Conservation (phyloP, 2,329 filamentous ascomycete genomes). For the Microdochium trichocladiopsis region DNA sequence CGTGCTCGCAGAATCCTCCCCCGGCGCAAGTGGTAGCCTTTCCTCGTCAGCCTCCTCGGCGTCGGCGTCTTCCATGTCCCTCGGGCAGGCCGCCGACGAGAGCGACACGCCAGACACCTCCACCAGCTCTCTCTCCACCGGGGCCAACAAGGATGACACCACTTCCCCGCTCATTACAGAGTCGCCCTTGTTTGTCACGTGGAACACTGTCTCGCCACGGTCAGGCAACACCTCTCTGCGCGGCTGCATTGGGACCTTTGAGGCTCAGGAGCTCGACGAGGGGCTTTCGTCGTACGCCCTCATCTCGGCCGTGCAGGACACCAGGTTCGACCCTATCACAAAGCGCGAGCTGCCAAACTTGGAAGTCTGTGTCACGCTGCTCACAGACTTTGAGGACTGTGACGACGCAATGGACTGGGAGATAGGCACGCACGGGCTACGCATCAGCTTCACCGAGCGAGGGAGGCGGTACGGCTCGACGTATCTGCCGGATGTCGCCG, state of each 20-base stretch:
- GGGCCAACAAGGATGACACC: conserved; percentile 1
- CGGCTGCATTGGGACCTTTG: conserved; percentile 95
- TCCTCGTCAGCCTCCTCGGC: conserved; percentile 16
- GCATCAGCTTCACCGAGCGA: conserved; percentile 74
- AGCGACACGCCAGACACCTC: conserved; percentile 36
- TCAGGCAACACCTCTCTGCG: conserved; percentile 62
- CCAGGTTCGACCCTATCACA: conserved; percentile 51
- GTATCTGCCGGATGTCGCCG: conserved; percentile 85
- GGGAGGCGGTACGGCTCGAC: conserved; percentile 74
- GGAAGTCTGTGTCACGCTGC: conserved; percentile 67
- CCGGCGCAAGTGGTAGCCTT: conserved; percentile 17
- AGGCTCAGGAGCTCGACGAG: conserved; percentile 62
- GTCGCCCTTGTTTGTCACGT: conserved; percentile 86
- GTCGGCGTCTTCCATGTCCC: conserved; percentile 24
- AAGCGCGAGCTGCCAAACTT: conserved; percentile 47
- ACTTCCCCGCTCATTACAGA: conserved; percentile 26
- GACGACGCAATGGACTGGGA: conserved; percentile 75
- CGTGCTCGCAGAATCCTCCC: conserved; percentile 11
- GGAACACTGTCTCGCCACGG: conserved; percentile 65
- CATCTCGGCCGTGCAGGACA: conserved; percentile 64
- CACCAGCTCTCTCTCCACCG: conserved; percentile 28
- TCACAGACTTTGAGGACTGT: conserved; percentile 78
- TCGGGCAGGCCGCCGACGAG: conserved; percentile 11
- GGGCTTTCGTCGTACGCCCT: conserved; percentile 77
- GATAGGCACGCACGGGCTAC: conserved; percentile 77